Base-by-base conservation (phyloP, 805 yeast species). In the Alloascoidea africana region DNA sequence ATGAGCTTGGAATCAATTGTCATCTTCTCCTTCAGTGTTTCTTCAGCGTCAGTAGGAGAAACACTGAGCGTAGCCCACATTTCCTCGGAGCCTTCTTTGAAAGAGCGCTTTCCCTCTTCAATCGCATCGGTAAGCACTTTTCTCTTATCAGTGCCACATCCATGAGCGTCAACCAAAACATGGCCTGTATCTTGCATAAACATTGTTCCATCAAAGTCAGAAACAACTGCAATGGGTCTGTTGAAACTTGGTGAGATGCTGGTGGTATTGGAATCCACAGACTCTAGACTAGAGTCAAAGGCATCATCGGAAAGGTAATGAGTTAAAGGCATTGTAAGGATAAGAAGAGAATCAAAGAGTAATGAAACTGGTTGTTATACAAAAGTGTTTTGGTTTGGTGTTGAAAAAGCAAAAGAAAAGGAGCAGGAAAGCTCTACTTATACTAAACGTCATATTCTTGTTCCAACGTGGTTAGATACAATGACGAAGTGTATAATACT, bases 161-260 rank as follows among this genome's bases (percentile, higher is more conserved):
- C 67, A 40, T 49, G 57, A 39, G 52, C 44, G 48, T 62, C 67
- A 40, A 62, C 62, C 39, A 62, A 51, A n/a, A 62, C 55, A 39
- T 62, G 67, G 38, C 67, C 67, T 14, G 67, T 60, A 41, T 62
- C 67, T 46, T 62, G 67, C 38, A 37, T 34, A 18, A 62, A 62
- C 36, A 62, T 61, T 34, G 67, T 62, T 35, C 67, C 67, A 46
- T 62, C 67, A 44, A 62, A 62, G 49, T 62, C 67, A 36, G 59
- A 46, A 39, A 47, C 47, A 27, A 47, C 45, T 16, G 47, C 49
- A 27, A 49, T 41, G 8, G 30, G 30, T 23, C 30, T 23, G 30
- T 23, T 23, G 30, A 23, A 23, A 8, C 8, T 23, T 8, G n/a
- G 30, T n/a, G n/a, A n/a, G n/a, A n/a, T n/a, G n/a, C n/a, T n/a